Conservation (phyloP, 805 yeast genomes). For the Pichia ethanolica region DNA sequence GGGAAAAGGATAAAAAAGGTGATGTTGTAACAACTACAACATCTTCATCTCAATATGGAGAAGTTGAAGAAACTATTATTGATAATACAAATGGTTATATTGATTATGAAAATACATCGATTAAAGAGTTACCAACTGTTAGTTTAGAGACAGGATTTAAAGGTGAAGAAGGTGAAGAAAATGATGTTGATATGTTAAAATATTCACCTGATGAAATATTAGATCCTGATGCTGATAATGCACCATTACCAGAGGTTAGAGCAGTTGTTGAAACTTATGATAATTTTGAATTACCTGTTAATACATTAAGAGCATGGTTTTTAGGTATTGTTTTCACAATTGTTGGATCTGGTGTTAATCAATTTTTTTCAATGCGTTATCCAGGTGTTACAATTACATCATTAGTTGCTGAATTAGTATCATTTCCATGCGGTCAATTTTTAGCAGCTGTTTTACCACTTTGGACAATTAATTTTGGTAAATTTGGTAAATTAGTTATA, state of each 20-base stretch:
- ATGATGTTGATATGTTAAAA: neutral
- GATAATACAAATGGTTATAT: neutral
- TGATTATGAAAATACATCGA: neutral
- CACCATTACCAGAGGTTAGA: neutral
- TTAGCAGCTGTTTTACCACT: neutral
- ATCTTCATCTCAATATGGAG: neutral
- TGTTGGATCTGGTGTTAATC: neutral
- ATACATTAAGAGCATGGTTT: neutral
- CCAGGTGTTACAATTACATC: neutral
- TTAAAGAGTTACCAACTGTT: neutral
- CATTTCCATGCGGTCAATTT: neutral
- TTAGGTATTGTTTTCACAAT: neutral
- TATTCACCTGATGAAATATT: neutral
- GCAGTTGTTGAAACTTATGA: neutral
- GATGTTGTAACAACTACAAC: neutral
- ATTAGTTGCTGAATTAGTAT: neutral
- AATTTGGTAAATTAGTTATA: neutral
- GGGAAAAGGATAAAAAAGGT: neutral
- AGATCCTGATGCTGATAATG: neutral
- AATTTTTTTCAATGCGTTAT: slow-evolving; percentile 1
- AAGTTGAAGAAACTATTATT: neutral
- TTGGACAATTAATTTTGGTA: neutral
- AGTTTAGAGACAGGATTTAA: neutral
- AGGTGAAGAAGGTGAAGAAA: neutral
- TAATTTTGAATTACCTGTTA: neutral